Percentiles rank a stretch among this genome's conserved stretches.
These are phyloP conservation scores for Flagelloscypha sp. DNA, from an alignment of 768 basidiomycete genomes.

Conservation along the genomic window DNA sequence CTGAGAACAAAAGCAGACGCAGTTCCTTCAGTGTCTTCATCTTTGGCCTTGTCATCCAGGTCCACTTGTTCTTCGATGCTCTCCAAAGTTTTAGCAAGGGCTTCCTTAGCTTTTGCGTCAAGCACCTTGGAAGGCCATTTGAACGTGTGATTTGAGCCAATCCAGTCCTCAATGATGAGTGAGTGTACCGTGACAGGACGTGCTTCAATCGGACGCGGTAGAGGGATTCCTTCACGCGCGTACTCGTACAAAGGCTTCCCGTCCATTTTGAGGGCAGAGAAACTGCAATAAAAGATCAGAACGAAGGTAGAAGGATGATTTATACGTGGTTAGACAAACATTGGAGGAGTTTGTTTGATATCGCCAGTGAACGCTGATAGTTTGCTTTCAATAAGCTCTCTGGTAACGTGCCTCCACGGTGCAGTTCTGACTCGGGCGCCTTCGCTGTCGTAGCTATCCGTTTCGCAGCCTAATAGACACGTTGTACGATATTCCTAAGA, in stretches of 20 bases:
- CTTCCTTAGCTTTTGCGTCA: conserved; percentile 56
- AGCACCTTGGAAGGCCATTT: conserved; percentile 69
- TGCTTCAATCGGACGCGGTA: conserved; percentile 90
- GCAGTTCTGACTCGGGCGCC: conserved; percentile 72
- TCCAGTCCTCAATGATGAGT: conserved; percentile 74
- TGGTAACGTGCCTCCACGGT: conserved; percentile 79
- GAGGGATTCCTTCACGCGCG: conserved; percentile 80
- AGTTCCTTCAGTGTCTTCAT: conserved; percentile 28
- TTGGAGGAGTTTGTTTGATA: conserved; percentile 86
- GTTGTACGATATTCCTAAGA: conserved; percentile 84
- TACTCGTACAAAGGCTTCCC: conserved; percentile 94
- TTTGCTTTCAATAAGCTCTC: conserved; percentile 58
- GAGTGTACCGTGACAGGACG: conserved; percentile 77
- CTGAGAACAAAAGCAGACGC: conserved; percentile 79
- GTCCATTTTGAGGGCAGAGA: conserved; percentile 98
- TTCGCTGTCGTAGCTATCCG: conserved; percentile 90
- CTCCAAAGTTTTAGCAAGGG: conserved; percentile 58
- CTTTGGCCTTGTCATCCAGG: conserved; percentile 26
- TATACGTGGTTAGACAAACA: conserved; percentile 41
- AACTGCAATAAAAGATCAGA: conserved; percentile 44
- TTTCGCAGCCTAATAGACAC: conserved; percentile 88
- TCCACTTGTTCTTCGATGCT: conserved; percentile 32
- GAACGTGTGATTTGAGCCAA: conserved; percentile 66
- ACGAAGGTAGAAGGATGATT: conserved; percentile 2
- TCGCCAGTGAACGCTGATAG: conserved; percentile 76